phyloP scores from a whole-genome alignment of 2,329 filamentous ascomycete genomes.

The Hymenoscyphus infarciens region DNA sequence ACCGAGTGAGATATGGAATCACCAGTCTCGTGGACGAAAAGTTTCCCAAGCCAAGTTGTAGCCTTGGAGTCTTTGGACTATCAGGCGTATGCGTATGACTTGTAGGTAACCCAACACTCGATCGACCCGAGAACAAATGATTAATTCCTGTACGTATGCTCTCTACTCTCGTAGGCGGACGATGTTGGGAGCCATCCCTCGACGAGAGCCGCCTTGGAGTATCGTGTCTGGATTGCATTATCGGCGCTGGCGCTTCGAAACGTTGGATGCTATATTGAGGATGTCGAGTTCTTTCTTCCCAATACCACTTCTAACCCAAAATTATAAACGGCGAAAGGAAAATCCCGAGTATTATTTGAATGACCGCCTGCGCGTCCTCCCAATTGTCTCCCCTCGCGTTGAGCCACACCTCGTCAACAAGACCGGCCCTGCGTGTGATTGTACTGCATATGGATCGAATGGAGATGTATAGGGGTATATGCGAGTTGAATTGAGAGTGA shows the following conservation, averaged over 20 bases:
- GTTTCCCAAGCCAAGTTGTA: slow-evolving; percentile 38
- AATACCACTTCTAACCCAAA: slow-evolving; percentile 11
- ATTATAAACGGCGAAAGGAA: slow-evolving; percentile 17
- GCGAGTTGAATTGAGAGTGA: slow-evolving; percentile 13
- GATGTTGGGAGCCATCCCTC: slow-evolving; percentile 8
- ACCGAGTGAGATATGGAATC: slow-evolving; percentile 41
- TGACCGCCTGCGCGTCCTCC: slow-evolving; percentile 25
- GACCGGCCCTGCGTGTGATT: slow-evolving; percentile 22
- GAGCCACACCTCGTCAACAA: slow-evolving; percentile 27
- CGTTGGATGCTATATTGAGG: slow-evolving; percentile 13
- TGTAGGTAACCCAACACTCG: slow-evolving; percentile 21
- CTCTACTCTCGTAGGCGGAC: slow-evolving; percentile 25
- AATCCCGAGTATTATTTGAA: slow-evolving; percentile 17
- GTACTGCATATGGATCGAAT: slow-evolving; percentile 29
- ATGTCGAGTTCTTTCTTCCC: slow-evolving; percentile 15
- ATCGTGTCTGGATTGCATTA: slow-evolving; percentile 25
- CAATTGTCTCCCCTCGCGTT: slow-evolving; percentile 14
- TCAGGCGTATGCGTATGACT: slow-evolving; percentile 22
- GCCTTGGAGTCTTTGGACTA: slow-evolving; percentile 48
- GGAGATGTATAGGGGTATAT: slow-evolving; percentile 3
- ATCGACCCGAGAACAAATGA: slow-evolving; percentile 30
- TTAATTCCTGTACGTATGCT: slow-evolving; percentile 27
- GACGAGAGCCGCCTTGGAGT: slow-evolving; percentile 20
- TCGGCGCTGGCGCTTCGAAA: slow-evolving; percentile 14
- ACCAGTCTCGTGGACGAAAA: slow-evolving; percentile 42